Evolutionary conservation across 2,329 filamentous ascomycete species (phyloP).

Genomic region (Cladorrhinum sp.): DNA sequence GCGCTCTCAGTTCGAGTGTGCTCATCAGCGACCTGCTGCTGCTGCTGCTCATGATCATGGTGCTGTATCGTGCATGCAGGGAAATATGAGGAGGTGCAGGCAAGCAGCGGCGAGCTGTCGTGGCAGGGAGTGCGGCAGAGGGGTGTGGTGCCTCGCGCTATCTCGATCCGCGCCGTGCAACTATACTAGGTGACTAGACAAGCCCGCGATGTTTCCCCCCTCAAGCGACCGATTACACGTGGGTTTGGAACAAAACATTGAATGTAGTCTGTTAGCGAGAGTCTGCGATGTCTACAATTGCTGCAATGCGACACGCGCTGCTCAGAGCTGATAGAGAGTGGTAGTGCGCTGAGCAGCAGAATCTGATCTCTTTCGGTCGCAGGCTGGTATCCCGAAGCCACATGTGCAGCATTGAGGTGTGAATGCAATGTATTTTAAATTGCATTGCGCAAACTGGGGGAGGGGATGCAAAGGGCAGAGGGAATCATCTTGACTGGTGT

Average conservation of each 20-base stretch:
- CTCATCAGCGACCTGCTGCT: constrained; percentile 17
- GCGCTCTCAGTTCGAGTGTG: constrained; percentile 3
- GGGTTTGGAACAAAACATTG: constrained; percentile 1
- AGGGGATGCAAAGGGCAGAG: constrained; percentile 1
- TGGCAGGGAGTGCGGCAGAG: constrained; percentile 20
- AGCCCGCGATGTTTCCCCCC: background rate
- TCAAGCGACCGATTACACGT: background rate
- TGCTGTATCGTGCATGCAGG: constrained; percentile 24
- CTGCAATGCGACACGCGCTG: background rate
- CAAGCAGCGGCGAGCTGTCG: constrained; percentile 10
- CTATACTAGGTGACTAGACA: background rate
- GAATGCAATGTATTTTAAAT: constrained; percentile 26
- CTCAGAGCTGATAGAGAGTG: constrained; percentile 4
- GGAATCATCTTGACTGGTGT: background rate
- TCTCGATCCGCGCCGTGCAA: constrained; percentile 14
- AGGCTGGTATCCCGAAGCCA: constrained; percentile 21
- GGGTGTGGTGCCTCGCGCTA: constrained; percentile 6
- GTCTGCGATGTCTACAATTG: background rate
- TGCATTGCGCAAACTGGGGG: constrained; percentile 20
- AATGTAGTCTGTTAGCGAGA: background rate
- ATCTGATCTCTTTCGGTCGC: constrained; percentile 24
- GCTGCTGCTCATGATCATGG: background rate
- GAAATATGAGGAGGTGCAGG: constrained; percentile 7
- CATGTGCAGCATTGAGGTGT: constrained; percentile 25
- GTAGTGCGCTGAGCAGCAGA: constrained; percentile 9